phyloP scores from a whole-genome alignment of 345 rosid genomes.

The Dipteronia sinensis region DNA sequence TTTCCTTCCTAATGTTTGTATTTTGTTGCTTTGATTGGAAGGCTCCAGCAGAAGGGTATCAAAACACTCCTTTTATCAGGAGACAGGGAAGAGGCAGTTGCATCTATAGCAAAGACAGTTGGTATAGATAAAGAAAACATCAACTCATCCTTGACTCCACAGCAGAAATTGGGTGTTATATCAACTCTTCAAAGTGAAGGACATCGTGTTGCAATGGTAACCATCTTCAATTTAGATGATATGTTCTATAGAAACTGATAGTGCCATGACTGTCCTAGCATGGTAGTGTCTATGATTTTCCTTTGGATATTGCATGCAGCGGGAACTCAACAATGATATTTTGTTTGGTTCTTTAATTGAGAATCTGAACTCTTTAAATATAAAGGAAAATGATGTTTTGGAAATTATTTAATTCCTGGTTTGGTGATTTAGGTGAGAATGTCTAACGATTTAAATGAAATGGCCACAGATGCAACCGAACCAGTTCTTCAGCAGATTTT shows the following conservation, averaged over 20 bases:
- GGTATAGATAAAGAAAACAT: conserved; percentile 64
- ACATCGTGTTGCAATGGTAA: conserved; percentile 86
- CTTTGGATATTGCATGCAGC: neutral
- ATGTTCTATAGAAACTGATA: neutral
- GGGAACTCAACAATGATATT: neutral
- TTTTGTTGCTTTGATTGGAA: conserved; percentile 31
- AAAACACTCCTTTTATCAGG: conserved; percentile 84
- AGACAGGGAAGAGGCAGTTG: conserved; percentile 98
- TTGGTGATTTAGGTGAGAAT: conserved; percentile 4
- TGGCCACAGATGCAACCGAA: neutral
- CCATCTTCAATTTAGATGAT: neutral
- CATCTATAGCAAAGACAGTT: conserved; percentile 69
- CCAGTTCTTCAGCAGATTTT: neutral
- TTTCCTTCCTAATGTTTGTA: conserved; percentile 7
- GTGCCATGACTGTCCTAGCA: neutral
- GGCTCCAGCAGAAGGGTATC: conserved; percentile 85
- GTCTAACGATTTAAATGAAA: neutral
- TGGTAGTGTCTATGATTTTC: neutral
- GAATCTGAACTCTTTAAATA: neutral
- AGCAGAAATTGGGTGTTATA: conserved; percentile 68
- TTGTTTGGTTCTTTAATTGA: neutral
- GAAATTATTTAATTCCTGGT: neutral
- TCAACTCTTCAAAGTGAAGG: conserved; percentile 80
- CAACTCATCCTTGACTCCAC: conserved; percentile 75
- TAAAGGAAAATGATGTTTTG: neutral